These are phyloP conservation scores for Fusarium nygamai DNA, from an alignment of 2,329 filamentous ascomycete genomes.

Conservation along the genomic window DNA sequence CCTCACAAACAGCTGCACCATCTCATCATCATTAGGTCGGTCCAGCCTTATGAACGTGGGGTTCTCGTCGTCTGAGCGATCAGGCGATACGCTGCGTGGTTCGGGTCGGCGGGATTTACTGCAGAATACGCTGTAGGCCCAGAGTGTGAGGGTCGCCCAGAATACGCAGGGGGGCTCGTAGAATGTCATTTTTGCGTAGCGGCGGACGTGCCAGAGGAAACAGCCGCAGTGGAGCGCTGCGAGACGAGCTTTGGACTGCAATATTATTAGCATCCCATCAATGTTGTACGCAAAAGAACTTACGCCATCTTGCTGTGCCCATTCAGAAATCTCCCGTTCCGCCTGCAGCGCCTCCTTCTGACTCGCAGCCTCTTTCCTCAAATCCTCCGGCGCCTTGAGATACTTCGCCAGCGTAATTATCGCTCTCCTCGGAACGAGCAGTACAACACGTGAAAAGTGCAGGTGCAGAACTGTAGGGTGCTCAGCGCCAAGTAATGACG, in stretches of 20 bases:
- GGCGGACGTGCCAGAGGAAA: constrained; percentile 57
- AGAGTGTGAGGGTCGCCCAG: constrained; percentile 51
- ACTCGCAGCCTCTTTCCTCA: constrained; percentile 15
- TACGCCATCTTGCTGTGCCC: constrained; percentile 47
- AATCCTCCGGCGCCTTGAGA: background rate
- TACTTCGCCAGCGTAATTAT: constrained; percentile 55
- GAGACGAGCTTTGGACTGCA: constrained; percentile 56
- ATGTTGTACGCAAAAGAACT: background rate
- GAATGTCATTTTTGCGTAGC: constrained; percentile 54
- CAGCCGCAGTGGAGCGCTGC: constrained; percentile 56
- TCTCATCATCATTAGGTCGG: constrained; percentile 65
- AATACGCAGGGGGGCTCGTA: constrained; percentile 52
- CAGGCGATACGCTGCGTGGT: constrained; percentile 6
- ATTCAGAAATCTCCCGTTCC: constrained; percentile 46
- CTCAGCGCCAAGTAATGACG: constrained; percentile 59
- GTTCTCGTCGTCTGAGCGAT: background rate
- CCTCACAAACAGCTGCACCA: constrained; percentile 65
- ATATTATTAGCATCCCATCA: accelerated
- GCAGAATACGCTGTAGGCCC: constrained; percentile 50
- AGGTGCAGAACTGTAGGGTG: constrained; percentile 65
- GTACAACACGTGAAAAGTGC: constrained; percentile 62
- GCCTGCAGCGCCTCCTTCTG: constrained; percentile 26
- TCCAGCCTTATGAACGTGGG: constrained; percentile 62
- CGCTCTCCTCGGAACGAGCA: constrained; percentile 59
- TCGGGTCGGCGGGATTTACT: background rate